Percentiles rank a stretch among this genome's conserved stretches.
phyloP scores from a whole-genome alignment of 1,284 basidiomycete genomes.

The Erythrobasidium hasegawianum region DNA sequence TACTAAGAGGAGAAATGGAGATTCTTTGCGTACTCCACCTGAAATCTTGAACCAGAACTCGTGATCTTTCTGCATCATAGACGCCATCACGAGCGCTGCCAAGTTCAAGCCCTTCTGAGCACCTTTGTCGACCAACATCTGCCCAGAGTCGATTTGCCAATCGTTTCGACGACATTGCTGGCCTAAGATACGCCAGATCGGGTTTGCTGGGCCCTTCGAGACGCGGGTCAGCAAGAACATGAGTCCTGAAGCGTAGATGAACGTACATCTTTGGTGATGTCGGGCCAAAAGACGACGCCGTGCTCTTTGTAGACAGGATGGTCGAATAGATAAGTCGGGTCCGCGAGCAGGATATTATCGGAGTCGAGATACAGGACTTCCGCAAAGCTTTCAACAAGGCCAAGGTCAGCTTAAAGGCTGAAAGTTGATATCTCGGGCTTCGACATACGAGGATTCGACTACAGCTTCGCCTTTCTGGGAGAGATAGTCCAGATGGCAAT shows the following conservation, averaged over 20 bases:
- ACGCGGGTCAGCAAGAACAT: background rate
- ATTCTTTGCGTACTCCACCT: constrained; percentile 52
- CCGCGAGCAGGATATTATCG: constrained; percentile 52
- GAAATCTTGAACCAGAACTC: constrained; percentile 54
- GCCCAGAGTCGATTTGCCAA: constrained; percentile 53
- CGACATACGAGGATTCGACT: constrained; percentile 45
- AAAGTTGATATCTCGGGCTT: too few species aligned
- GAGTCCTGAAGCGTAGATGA: constrained; percentile 20
- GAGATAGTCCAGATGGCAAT: too few species aligned
- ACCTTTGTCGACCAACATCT: constrained; percentile 53
- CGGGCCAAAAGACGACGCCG: constrained; percentile 55
- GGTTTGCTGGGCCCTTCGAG: constrained; percentile 50
- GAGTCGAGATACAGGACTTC: constrained; percentile 53
- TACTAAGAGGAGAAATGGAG: too few species aligned
- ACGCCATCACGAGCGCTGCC: constrained; percentile 52
- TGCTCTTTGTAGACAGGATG: constrained; percentile 47
- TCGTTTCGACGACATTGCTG: constrained; percentile 50
- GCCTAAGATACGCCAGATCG: constrained; percentile 54
- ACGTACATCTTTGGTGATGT: constrained; percentile 54
- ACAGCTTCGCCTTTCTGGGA: constrained; percentile 52
- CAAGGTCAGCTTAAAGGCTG: too few species aligned
- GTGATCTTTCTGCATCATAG: constrained; percentile 52
- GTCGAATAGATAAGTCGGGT: constrained; percentile 52
- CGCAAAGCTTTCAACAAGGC: constrained; percentile 50
- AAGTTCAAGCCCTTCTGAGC: constrained; percentile 53